Evolutionary conservation across 768 basidiomycete species (phyloP).

Genomic region (Tylopilus sp.): DNA sequence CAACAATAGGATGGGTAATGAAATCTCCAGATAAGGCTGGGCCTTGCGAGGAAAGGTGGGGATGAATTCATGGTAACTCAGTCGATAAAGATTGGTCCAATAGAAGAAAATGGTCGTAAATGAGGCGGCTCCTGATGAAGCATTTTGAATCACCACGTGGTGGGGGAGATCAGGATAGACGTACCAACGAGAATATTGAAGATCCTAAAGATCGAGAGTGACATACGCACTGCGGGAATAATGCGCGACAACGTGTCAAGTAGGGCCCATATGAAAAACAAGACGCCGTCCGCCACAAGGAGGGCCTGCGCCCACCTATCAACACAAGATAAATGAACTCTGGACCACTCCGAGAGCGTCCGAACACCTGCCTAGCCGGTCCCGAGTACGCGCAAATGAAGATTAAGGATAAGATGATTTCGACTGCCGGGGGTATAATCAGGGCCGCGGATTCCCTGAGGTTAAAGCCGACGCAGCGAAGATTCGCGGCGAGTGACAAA

Average conservation of each 20-base stretch:
- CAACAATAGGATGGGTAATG: constrained; percentile 54
- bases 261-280: constrained; percentile 56
- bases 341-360: neutral
- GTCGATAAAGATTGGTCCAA: constrained; percentile 57
- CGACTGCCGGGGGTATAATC: constrained; percentile 61
- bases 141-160: neutral
- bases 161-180: constrained; percentile 20
- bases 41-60: constrained; percentile 49
- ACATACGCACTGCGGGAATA: constrained; percentile 47
- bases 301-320: constrained; percentile 50
- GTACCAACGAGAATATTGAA: constrained; percentile 63
- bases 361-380: constrained; percentile 43
- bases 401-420: constrained; percentile 55
- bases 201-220: constrained; percentile 43
- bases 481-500: constrained; percentile 64
- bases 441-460: constrained; percentile 45
- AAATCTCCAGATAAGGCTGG: constrained; percentile 40
- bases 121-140: constrained; percentile 46
- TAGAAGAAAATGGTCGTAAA: constrained; percentile 65
- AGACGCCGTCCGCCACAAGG: constrained; percentile 58
- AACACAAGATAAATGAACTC: constrained; percentile 1
- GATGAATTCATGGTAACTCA: constrained; percentile 50
- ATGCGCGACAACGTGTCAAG: constrained; percentile 59
- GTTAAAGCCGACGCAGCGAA: constrained; percentile 63
- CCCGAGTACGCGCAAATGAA: constrained; percentile 49